Base-by-base conservation (phyloP, 225 moss, liverwort and hornwort genomes). In the Pleurozium schreberi region DNA sequence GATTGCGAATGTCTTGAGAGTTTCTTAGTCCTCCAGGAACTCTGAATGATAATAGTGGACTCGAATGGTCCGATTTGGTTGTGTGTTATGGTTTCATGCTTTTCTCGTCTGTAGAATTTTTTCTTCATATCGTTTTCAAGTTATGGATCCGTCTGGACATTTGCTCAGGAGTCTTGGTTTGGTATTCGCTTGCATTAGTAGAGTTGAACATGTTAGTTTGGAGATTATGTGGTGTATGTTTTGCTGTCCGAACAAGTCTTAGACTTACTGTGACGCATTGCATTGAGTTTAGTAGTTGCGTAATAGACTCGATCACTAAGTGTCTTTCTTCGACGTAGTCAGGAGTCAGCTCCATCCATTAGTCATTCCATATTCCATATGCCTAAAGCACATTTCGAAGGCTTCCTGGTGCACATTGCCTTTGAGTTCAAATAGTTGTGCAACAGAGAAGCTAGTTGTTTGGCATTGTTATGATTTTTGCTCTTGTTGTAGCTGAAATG, bases 371-470 rank as follows among this genome's bases (percentile, higher is more conserved):
- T 23, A 63, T 47, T 47, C 16, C 22, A 8, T 33, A 61, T 47
- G 38, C 34, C 3, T 47, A 6, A 25, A 70, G 91, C 89, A 91
- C 83, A 86, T 78, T 67, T 91, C 91, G 91, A 91, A 91, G 91
- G 83, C 91, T 91, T 78, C 83, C 64, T 91, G 86, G 89, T 61
- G 88, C 43, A 28, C 38, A 50, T 61, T 82, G 34, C 88, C 76
- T 86, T 83, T 83, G 86, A 83, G 91, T 91, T 91, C 91, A 91
- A 89, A 91, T 83, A 89, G 55, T 79, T 76, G 91, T 89, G 91
- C 91, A 89, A 91, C 11, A 91, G n/a, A 49, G 79, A 52, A 75
- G 25, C 8, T 45, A 22, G 76, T 88, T 74, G 25, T 40, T 45
- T 64, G 88, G 75, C 86, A 77, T 62, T 18, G 9, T 49, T 68